Evolutionary conservation across 2,329 filamentous ascomycete genomes (phyloP), one percentile per base, ranked within the genome.

Genomic region (Fusarium oxysporum): DNA sequence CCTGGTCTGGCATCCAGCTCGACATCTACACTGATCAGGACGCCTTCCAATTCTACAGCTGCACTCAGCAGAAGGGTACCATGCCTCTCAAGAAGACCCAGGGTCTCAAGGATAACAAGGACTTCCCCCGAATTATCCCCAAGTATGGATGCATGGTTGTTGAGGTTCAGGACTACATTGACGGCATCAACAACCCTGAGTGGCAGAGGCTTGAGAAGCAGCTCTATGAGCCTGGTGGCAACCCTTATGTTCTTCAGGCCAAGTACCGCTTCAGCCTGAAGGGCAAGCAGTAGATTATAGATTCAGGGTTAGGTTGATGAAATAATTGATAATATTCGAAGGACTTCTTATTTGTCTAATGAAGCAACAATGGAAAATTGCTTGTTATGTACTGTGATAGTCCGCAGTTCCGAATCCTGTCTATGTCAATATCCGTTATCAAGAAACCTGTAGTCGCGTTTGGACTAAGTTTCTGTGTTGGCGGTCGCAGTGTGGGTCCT

Each of bases 131-230:
- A 41, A 88, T 88, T 12, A 92, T 94, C 32, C 87, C 89, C 62
- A 81, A 95, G 85, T 94, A 95, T 79, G 95, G 94, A 37, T 98
- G 96, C 82, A 79, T 97, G 32, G 96, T 97, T 54, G 88, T 98
- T 82, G 96, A 98, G 84, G 93, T 96, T 17, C 90, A 98, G 86
- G 95, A 96, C 81, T 98, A 91, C 89, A 97, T 98, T 78, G 95
- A 97, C 80, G 95, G 88, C 32, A 96, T 98, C 83, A 98, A 97
- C 83, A 89, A 97, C 76, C 95, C 95, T 0, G 89, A 94, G 82
- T 98, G 96, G 96, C 90, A 90, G 66, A 89, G 95, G 62, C 82
- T 86, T 51, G 79, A 78, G 60, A 90, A 87, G 82, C 90, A 92
- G 78, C 83, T 92, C 67, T 92, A 83, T 76, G 85, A 82, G 35